Base-by-base conservation (phyloP, 1,284 basidiomycete species). In the Apiotrichum gamsii region DNA sequence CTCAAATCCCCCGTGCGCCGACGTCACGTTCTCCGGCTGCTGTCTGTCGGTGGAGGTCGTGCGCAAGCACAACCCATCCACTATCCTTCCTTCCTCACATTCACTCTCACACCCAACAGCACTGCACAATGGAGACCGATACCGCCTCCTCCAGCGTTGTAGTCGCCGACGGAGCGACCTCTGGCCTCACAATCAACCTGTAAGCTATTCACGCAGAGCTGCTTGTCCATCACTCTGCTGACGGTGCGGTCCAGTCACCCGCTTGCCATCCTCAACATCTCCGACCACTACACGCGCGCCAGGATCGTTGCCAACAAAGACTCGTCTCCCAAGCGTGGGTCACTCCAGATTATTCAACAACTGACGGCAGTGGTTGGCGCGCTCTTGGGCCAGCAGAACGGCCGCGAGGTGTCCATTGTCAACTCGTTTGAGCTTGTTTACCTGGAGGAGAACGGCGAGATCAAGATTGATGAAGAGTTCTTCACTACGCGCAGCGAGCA, bases 261-360 rank as follows among this genome's bases (percentile, higher is more conserved):
- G 23, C 79, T 97, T 15, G 90, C 95, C 9, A 90, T 98, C 65
- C 80, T 98, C 55, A 96, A 93, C 72, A 87, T 98, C 58, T 95
- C 91, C 1, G 94, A 98, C 63, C 93, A 97, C 73, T 78, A 88
- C 58, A 95, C 87, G 34, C 81, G 95, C 80, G 85, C 85, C 54
- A 35, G 52, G 25, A 34, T 42, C 18, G 30, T 20, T 19, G 18
- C 31, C 13, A 28, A 11, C 2, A n/a, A 28, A 15, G 23, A 13
- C 14, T n/a, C n/a, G n/a, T n/a, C n/a, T n/a, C 18, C 36, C 4
- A 49, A 44, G 39, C 39, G 50, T 52, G 16, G 38, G 48, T 30
- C 8, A 14, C 4, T 16, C 13, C 15, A 14, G 10, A 9, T n/a
- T n/a, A n/a, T n/a, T n/a, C n/a, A 8, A 10, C 13, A 14, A 24